Percentiles rank a stretch among this genome's conserved stretches.
Conservation (phyloP, 352 stramenopile species). For the Paralagenidium karlingii region DNA sequence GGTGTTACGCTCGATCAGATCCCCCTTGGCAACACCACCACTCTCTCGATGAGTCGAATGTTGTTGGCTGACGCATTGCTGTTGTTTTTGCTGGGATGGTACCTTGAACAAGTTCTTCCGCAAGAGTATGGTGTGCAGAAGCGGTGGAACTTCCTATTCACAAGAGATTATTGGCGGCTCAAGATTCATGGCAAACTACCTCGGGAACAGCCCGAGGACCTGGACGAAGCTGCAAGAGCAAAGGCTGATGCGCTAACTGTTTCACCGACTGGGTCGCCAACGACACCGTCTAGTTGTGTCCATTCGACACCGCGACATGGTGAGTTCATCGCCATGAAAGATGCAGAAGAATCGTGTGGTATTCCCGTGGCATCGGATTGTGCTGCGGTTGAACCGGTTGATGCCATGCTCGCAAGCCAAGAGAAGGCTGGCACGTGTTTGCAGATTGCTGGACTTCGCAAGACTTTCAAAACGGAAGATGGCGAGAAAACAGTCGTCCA, state of each 20-base stretch:
- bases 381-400: slow-evolving; percentile 21
- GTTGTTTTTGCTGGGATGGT: slow-evolving; percentile 77
- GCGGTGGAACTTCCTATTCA: slow-evolving; percentile 87
- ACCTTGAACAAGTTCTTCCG: slow-evolving; percentile 88
- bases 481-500: slow-evolving; percentile 79
- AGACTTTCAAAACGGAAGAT: slow-evolving; percentile 54
- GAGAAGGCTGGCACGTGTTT: slow-evolving; percentile 24
- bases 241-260: background rate
- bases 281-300: background rate
- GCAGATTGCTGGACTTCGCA: slow-evolving; percentile 29
- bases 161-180: slow-evolving; percentile 16
- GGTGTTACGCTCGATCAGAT: too few relatives aligned
- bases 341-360: background rate
- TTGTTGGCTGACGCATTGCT: slow-evolving; percentile 71
- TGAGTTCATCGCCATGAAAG: background rate
- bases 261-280: background rate
- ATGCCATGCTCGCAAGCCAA: slow-evolving; percentile 15
- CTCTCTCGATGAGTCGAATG: slow-evolving; percentile 38
- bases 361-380: background rate
- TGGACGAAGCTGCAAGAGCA: background rate
- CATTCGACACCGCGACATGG: too few relatives aligned
- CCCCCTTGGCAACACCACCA: slow-evolving; percentile 6
- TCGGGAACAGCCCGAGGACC: too few relatives aligned
- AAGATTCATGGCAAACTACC: too few relatives aligned
- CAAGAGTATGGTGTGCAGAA: slow-evolving; percentile 80